These are phyloP conservation scores for Penicillium cosmopolitanum DNA, from an alignment of 495 filamentous ascomycete species.

Conservation along the genomic window DNA sequence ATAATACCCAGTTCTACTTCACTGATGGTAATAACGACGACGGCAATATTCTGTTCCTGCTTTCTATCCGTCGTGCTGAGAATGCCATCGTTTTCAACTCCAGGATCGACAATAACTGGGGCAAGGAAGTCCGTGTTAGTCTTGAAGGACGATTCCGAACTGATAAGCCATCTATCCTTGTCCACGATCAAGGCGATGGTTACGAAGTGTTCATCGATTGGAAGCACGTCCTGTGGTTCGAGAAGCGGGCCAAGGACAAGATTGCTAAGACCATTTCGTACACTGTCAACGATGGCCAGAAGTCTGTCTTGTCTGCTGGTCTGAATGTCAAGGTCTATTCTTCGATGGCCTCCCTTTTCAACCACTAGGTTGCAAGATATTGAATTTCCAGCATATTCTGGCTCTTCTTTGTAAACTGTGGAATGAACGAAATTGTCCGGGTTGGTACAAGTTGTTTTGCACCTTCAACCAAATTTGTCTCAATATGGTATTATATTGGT, in stretches of 20 bases:
- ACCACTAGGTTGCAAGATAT: not conserved
- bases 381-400: no score
- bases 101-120: slow-evolving; percentile 4
- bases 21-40: not conserved
- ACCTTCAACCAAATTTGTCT: no score
- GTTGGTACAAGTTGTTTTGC: no score
- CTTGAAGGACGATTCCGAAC: slow-evolving; percentile 8
- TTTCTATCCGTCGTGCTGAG: slow-evolving; percentile 15
- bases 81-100: slow-evolving; percentile 13
- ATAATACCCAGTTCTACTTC: slow-evolving; percentile 14
- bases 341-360: slow-evolving; percentile 11
- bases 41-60: slow-evolving; percentile 10
- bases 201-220: slow-evolving; percentile 19
- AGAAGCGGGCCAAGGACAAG: slow-evolving; percentile 15
- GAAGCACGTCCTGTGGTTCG: slow-evolving; percentile 10
- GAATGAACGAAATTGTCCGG: no score
- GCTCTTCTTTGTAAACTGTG: no score
- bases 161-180: slow-evolving; percentile 11
- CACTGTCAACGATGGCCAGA: slow-evolving; percentile 9
- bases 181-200: slow-evolving; percentile 18
- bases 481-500: no score
- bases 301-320: not conserved
- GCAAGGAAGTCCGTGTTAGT: slow-evolving; percentile 8
- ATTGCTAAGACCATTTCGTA: slow-evolving; percentile 1
- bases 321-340: slow-evolving; percentile 12